These are phyloP conservation scores for Euphorbia lathyris DNA, from an alignment of 345 rosid genomes.

Conservation along the genomic window DNA sequence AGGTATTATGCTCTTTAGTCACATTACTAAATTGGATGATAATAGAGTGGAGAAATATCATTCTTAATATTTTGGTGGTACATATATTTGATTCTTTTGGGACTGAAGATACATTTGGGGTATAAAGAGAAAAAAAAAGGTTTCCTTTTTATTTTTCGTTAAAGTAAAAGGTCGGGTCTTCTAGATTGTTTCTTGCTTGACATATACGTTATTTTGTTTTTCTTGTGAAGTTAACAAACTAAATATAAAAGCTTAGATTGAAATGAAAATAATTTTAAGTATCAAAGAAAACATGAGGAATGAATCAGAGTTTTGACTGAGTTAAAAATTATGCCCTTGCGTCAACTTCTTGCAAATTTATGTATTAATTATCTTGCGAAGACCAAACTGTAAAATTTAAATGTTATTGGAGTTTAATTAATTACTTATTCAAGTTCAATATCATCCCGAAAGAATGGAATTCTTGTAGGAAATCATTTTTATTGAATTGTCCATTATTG, in stretches of 20 bases:
- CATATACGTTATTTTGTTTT: too few species aligned
- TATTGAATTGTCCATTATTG: too few species aligned
- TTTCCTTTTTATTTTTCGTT: neutral
- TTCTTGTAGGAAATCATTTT: neutral
- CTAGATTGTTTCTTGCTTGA: neutral
- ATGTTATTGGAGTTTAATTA: neutral
- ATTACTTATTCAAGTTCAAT: too few species aligned
- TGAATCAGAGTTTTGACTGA: too few species aligned
- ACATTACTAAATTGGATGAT: neutral
- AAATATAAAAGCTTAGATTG: neutral
- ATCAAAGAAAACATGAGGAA: neutral
- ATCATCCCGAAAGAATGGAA: neutral
- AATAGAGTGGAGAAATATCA: neutral
- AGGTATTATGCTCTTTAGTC: slow-evolving; percentile 40
- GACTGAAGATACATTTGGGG: neutral
- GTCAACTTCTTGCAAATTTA: neutral
- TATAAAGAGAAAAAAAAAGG: neutral
- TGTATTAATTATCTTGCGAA: neutral
- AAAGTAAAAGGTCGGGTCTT: neutral
- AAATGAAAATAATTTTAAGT: too few species aligned
- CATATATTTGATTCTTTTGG: neutral
- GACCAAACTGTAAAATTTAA: neutral
- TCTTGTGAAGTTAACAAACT: neutral
- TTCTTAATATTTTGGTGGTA: neutral
- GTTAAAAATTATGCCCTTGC: neutral